Evolutionary conservation across 257 asterid species (phyloP).

Genomic region (Buddleja alternifolia): DNA sequence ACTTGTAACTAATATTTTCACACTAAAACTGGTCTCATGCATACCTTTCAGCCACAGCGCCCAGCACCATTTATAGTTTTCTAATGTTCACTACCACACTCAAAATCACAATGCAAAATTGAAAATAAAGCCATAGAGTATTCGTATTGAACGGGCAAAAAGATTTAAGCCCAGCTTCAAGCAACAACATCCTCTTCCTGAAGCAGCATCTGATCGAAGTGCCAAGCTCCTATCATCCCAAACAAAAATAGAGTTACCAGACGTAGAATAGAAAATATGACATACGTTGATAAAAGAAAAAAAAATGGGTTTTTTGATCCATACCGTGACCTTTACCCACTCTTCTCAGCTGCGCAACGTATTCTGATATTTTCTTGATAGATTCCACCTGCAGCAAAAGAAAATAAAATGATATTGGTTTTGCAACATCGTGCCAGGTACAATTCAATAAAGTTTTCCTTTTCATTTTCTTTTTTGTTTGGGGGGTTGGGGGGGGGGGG

Average conservation of each 20-base stretch:
- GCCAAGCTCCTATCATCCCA: constrained; percentile 48
- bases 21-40: constrained; percentile 8
- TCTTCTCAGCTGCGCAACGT: constrained; percentile 58
- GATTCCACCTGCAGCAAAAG: constrained; percentile 66
- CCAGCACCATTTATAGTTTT: constrained; percentile 14
- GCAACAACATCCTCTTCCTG: constrained; percentile 26
- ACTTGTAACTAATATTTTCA: background rate
- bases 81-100: background rate
- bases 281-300: background rate
- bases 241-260: background rate
- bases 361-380: constrained; percentile 56
- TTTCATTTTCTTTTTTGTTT: background rate
- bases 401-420: no score
- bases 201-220: constrained; percentile 54
- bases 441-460: no score
- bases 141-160: no score
- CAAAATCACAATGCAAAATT: constrained; percentile 13
- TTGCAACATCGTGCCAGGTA: no score
- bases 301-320: background rate
- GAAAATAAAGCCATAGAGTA: background rate
- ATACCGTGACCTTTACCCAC: constrained; percentile 62
- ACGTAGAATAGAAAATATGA: background rate
- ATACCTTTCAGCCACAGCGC: constrained; percentile 1
- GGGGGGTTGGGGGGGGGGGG: background rate
- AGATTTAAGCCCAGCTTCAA: constrained; percentile 6